phyloP scores from a whole-genome alignment of 2,329 filamentous ascomycete genomes.

The Sporothrix brasiliensis region DNA sequence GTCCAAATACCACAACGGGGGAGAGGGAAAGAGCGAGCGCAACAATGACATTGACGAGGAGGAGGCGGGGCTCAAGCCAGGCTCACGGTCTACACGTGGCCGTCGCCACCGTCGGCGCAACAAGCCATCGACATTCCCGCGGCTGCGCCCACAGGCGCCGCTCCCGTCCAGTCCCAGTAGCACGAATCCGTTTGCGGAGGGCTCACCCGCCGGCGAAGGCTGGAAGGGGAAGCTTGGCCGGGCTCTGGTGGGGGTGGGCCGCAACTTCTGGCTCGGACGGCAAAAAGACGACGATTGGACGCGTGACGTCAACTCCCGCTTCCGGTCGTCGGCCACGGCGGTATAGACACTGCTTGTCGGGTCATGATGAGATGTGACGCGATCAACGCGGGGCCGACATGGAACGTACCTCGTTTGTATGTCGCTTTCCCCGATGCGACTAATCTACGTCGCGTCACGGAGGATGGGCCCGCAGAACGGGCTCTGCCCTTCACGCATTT shows the following conservation, averaged over 20 bases:
- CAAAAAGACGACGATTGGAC: conserved; percentile 69
- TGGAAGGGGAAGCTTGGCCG: conserved; percentile 80
- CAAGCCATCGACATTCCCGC: conserved; percentile 43
- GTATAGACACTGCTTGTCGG: neutral
- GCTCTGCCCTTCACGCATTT: neutral
- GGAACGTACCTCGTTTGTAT: neutral
- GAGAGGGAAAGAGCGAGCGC: conserved; percentile 41
- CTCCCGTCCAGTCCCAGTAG: conserved; percentile 9
- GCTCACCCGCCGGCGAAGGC: conserved; percentile 73
- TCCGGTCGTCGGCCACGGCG: conserved; percentile 35
- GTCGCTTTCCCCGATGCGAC: neutral
- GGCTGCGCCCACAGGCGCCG: neutral
- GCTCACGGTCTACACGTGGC: conserved; percentile 27
- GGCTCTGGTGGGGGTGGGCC: conserved; percentile 72
- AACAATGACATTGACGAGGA: conserved; percentile 40
- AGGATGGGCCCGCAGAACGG: conserved; percentile 6
- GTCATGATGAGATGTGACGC: conserved; percentile 7
- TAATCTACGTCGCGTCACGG: neutral
- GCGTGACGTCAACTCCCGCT: conserved; percentile 54
- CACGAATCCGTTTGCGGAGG: conserved; percentile 66
- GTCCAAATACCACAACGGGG: conserved; percentile 40
- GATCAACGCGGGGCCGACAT: neutral
- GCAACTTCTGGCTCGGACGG: conserved; percentile 77
- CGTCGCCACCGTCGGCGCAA: conserved; percentile 34
- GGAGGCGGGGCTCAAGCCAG: conserved; percentile 33